Evolutionary conservation across 2,329 filamentous ascomycete genomes (phyloP), one percentile per base, ranked within the genome.

Genomic region (Blastomyces emzantsi): DNA sequence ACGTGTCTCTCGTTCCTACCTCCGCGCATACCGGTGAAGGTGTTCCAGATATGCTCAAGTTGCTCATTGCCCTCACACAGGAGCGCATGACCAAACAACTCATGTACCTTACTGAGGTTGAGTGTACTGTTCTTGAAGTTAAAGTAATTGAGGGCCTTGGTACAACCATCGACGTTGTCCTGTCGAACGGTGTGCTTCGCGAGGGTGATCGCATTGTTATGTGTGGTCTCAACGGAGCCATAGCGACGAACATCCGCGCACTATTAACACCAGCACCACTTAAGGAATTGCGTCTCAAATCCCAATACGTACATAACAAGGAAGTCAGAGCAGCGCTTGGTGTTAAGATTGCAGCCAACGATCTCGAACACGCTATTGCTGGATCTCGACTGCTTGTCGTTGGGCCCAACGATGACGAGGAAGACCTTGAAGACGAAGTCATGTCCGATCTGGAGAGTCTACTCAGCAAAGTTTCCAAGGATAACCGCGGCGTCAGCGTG

Each of bases 71-170:
- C 71, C 84, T 99, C 64, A 96, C 92, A 1, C 95, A 99, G 78
- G 92, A 97, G 80, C 90, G 94, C 71, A 97, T 99, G 91, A 93
- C 94, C 56, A 90, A 89, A 70, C 90, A 92, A 68, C 86, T 99
- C 70, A 99, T 99, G 94, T 99, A 99, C 76, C 85, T 99, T 64
- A 94, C 92, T 41, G 94, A 99, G 79, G 91, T 97, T 33, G 92
- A 99, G 79, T 94, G 92, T 76, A 99, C 94, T 8, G 93, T 99
- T 60, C 87, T 99, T 52, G 94, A 99, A 80, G 94, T 99, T 77
- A 99, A 99, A 85, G 90, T 96, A 59, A 97, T 99, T 67, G 94
- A 99, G 77, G 95, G 94, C 78, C 92, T 99, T 67, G 94, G 94
- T 74, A 99, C 96, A 77, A 99, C 94, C 56, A 97, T 99, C 71